Base-by-base conservation (phyloP, 176 grass and related monocot genomes). In the Zea mays region DNA sequence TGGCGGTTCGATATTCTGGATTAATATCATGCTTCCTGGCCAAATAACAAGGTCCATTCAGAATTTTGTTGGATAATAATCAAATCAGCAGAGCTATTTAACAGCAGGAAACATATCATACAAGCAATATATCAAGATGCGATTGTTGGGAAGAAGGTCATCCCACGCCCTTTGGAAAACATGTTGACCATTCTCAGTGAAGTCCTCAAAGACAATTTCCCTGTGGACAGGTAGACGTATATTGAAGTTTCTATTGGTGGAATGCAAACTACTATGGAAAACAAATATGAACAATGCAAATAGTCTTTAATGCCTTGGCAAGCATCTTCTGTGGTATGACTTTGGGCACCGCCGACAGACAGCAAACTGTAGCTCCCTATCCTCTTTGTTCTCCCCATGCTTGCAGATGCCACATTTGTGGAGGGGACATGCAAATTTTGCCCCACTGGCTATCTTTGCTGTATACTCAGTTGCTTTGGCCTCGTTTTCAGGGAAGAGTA, bases 271-370 rank as follows among this genome's bases (percentile, higher is more conserved):
- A 42, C 5, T 21, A 39, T 14, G 7, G 45, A 7, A 16, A 10
- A 35, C 55, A 56, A 63, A 69, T 64, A 60, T 46, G 21, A 50
- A 74, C 19, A 54, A 64, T 55, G 45, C 37, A 62, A 71, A 65
- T 21, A 80, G 46, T 70, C 34, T 2, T 71, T 70, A 57, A 75
- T 86, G 55, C 91, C 85, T 90, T 83, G 91, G 85, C 76, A 93
- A 85, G 78, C 91, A 93, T 87, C 88, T 90, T 83, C 82, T 90
- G 69, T 93, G 91, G 43, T 93, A 93, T 52, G 91, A 80, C 85
- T 80, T 93, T 10, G 91, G 91, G 60, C 91, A 93, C 33, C 88
- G 82, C 44, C 88, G 62, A 64, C 91, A 93, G 34, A 93, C 56
- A 80, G 91, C 87, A 55, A 93, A 90, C 37, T 88, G 88, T 71